These are phyloP conservation scores for Xerocomellus intermedius DNA, from an alignment of 768 basidiomycete species.

Conservation along the genomic window DNA sequence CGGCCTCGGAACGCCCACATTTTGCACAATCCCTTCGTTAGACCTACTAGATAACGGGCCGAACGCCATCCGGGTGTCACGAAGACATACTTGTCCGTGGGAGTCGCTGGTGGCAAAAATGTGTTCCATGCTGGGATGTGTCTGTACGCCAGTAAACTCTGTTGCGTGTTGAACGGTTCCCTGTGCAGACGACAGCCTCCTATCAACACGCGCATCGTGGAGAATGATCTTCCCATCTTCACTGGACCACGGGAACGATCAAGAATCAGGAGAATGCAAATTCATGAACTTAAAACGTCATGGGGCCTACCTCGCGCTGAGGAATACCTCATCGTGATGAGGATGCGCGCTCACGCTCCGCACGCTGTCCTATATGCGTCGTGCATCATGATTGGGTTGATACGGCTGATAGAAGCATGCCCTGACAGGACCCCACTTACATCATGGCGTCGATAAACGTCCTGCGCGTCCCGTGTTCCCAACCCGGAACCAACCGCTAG, in stretches of 20 bases:
- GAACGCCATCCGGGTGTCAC: conserved; percentile 75
- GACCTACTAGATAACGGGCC: conserved; percentile 46
- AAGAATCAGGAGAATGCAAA: conserved; percentile 15
- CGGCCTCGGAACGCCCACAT: neutral
- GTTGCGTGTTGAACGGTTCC: conserved; percentile 49
- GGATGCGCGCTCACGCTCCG: conserved; percentile 66
- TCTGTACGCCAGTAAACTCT: conserved; percentile 65
- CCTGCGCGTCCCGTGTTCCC: conserved; percentile 17
- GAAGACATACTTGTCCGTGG: conserved; percentile 58
- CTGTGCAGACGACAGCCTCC: conserved; percentile 39
- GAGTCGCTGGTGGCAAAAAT: conserved; percentile 66
- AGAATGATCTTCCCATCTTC: conserved; percentile 69
- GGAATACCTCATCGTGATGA: conserved; percentile 61
- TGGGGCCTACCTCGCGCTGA: conserved; percentile 60
- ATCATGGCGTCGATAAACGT: conserved; percentile 33
- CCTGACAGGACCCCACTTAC: conserved; percentile 18
- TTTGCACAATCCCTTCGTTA: conserved; percentile 54
- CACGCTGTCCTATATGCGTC: conserved; percentile 54
- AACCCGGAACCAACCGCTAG: conserved; percentile 21
- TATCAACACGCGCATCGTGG: conserved; percentile 53
- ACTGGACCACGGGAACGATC: conserved; percentile 37
- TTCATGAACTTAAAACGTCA: conserved; percentile 12
- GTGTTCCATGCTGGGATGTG: conserved; percentile 66
- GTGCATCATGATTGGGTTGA: conserved; percentile 13
- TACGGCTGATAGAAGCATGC: conserved; percentile 20